Evolutionary conservation across 108 stramenopile genomes (phyloP), one percentile per base, ranked within the genome.

Genomic region (Skeletonema costatum): DNA sequence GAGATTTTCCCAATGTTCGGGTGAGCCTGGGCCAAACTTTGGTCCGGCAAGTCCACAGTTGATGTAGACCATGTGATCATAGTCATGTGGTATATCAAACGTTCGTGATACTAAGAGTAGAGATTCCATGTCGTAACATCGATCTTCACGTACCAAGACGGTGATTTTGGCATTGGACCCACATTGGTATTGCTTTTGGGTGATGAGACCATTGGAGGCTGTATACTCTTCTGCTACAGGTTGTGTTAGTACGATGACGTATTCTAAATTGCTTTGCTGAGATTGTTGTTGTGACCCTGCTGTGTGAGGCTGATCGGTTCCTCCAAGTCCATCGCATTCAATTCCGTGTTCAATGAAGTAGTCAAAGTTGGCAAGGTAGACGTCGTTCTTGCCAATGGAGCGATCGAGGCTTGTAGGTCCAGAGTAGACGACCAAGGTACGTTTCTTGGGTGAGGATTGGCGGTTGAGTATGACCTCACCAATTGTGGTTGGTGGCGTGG

Each of bases 361-460:
- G 5, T 87, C 83, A 32, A 87, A 81, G 60, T 87, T 84, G 4
- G 33, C 69, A n/a, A 87, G 66, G 68, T 87, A 87, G 51, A 87
- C 39, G 25, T 81, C 86, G 64, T 87, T 87, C 42, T 87, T 87
- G 4, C 78, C 85, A n/a, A 68, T 67, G 38, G 69, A 66, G 8
- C 73, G 78, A 50, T 87, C 83, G 32, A 84, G 53, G 10, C 70
- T 72, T 13, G 83, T 84, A 19, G 86, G 86, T 21, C 86, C 86
- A 9, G 86, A 80, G 53, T 84, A 87, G n/a, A 81, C 75, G 3
- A 87, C 83, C 3, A 87, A 56, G 11, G 80, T 87, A 29, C 72
- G 62, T 63, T 81, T 85, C 65, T 81, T 81, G 19, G 39, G 60
- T 25, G 58, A 30, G 9, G 38, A 16, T 48, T 71, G 70, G 13